Percentiles rank a stretch among this genome's conserved stretches.
Conservation (phyloP, 129 eudicot species). For the Calendula officinalis region DNA sequence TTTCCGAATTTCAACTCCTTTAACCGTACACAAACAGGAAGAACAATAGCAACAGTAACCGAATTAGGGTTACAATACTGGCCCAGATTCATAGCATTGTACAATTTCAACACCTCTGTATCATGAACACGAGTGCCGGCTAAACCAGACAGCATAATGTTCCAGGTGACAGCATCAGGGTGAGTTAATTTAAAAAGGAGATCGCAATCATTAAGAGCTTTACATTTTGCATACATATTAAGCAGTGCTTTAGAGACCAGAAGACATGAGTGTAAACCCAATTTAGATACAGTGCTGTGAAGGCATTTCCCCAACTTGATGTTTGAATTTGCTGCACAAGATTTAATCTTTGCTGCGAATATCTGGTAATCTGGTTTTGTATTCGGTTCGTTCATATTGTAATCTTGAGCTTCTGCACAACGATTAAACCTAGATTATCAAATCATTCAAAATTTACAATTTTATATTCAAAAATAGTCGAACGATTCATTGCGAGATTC, state of each 20-base stretch:
- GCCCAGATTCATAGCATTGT: constrained; percentile 37
- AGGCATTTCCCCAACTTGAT: constrained; percentile 52
- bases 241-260: constrained; percentile 67
- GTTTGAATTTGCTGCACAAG: constrained; percentile 52
- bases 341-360: constrained; percentile 52
- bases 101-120: constrained; percentile 49
- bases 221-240: constrained; percentile 86
- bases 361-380: constrained; percentile 37
- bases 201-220: constrained; percentile 49
- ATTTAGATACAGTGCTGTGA: constrained; percentile 53
- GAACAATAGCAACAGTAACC: constrained; percentile 67
- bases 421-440: constrained; percentile 4
- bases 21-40: constrained; percentile 67
- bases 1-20: constrained; percentile 48
- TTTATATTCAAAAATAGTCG: background rate
- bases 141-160: constrained; percentile 75
- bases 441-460: background rate
- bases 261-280: constrained; percentile 59
- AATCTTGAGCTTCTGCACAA: constrained; percentile 4
- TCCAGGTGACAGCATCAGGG: constrained; percentile 72
- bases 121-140: constrained; percentile 56
- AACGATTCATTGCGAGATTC: no score
- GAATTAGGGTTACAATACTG: constrained; percentile 41
- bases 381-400: constrained; percentile 19
- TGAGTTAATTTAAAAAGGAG: constrained; percentile 42